A percentile compares a stretch with the other conserved stretches of the same genome.
These are phyloP conservation scores for Phalaenopsis hybrid DNA, from an alignment of 116 monocot genomes.

Conservation along the genomic window DNA sequence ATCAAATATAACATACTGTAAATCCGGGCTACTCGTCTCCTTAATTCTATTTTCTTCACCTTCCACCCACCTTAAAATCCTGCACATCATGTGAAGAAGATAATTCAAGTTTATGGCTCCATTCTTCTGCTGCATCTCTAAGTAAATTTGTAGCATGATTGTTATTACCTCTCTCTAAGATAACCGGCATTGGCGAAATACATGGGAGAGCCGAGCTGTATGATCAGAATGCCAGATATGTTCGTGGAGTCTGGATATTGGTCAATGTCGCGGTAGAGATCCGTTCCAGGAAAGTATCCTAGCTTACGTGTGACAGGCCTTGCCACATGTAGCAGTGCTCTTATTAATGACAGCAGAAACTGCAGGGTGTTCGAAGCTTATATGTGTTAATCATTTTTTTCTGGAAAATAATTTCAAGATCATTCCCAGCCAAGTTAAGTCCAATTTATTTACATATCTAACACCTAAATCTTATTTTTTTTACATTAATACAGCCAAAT, in stretches of 20 bases:
- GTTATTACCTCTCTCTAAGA: conserved; percentile 51
- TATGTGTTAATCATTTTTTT: background rate
- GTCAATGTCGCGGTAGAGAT: conserved; percentile 38
- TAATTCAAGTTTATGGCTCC: background rate
- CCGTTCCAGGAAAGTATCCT: conserved; percentile 26
- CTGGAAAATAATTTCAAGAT: too few relatives aligned
- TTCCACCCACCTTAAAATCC: conserved; percentile 64
- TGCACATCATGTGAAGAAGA: background rate
- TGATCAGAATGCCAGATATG: conserved; percentile 35
- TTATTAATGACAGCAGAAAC: conserved; percentile 51
- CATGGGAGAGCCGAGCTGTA: conserved; percentile 59
- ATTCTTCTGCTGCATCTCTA: background rate
- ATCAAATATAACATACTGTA: conserved; percentile 53
- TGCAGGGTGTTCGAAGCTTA: conserved; percentile 7
- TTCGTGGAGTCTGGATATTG: conserved; percentile 41
- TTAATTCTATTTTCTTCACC: conserved; percentile 24
- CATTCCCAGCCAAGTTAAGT: too few relatives aligned
- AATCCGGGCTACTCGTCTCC: conserved; percentile 11
- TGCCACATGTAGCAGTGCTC: conserved; percentile 57
- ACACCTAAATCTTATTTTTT: too few relatives aligned
- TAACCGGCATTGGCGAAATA: conserved; percentile 62
- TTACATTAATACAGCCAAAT: too few relatives aligned
- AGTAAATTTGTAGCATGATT: background rate
- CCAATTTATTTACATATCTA: too few relatives aligned
- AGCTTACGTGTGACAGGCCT: conserved; percentile 66